These are phyloP conservation scores for Pseudogymnoascus sp. DNA, from an alignment of 2,329 filamentous ascomycete species.

Conservation along the genomic window DNA sequence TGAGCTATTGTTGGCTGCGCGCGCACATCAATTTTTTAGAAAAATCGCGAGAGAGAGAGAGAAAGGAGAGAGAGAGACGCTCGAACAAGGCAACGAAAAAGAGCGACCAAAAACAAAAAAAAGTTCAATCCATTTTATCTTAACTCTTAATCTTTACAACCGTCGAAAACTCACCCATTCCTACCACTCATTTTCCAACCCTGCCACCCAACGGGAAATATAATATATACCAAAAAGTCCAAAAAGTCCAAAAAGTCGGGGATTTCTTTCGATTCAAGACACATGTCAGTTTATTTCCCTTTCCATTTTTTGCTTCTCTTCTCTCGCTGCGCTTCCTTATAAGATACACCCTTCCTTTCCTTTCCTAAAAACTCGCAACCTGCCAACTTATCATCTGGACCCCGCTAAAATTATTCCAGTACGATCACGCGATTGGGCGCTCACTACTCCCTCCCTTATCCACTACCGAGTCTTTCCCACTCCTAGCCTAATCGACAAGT, in stretches of 20 bases:
- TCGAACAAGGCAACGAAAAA: not conserved
- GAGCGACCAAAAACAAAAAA: not conserved
- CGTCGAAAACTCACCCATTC: not conserved
- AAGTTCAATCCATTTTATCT: not conserved
- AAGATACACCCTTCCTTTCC: not conserved
- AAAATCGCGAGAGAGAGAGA: not conserved
- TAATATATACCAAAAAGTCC: not conserved
- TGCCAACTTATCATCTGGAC: not conserved
- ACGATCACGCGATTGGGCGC: not conserved
- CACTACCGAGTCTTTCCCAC: not conserved
- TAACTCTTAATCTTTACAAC: not conserved
- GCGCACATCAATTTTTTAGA: not conserved
- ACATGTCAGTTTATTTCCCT: not conserved
- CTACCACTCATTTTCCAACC: not conserved
- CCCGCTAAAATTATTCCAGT: not conserved
- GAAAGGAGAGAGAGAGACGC: not conserved
- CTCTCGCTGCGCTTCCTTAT: too few relatives aligned
- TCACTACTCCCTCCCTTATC: not conserved
- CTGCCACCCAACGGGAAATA: not conserved
- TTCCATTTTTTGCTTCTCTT: not conserved
- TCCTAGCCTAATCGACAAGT: slow-evolving; percentile 8
- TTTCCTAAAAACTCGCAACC: not conserved
- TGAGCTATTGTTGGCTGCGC: not conserved
- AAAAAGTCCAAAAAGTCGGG: not conserved
- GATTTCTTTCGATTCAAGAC: not conserved